phyloP scores from a whole-genome alignment of 169 alveolate genomes.

The Babesia ovis region DNA sequence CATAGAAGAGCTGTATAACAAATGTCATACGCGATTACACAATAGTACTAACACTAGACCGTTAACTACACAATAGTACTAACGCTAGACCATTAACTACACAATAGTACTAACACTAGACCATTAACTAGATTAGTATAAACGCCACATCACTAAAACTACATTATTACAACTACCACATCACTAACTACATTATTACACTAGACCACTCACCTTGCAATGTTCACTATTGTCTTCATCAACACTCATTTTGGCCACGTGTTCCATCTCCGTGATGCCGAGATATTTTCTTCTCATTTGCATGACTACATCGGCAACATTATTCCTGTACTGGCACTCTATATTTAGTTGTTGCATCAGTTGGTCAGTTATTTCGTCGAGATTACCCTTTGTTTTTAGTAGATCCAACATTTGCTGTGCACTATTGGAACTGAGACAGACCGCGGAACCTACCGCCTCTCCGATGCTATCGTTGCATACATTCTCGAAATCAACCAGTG shows the following conservation, averaged over 20 bases:
- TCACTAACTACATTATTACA: too few species aligned
- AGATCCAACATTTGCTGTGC: not conserved
- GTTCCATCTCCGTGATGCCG: not conserved
- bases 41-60: too few species aligned
- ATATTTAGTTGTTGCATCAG: not conserved
- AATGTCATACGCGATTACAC: not conserved
- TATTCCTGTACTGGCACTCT: not conserved
- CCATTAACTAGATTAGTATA: too few species aligned
- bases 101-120: too few species aligned
- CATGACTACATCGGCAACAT: not conserved
- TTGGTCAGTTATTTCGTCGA: constrained; percentile 4
- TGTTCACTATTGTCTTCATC: not conserved
- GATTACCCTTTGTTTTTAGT: not conserved
- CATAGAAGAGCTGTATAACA: constrained; percentile 21
- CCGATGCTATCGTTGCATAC: constrained; percentile 1
- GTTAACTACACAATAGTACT: too few species aligned
- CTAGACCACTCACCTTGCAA: constrained; percentile 14
- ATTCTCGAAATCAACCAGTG: constrained; percentile 10
- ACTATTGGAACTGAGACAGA: not conserved
- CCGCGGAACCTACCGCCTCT: constrained; percentile 1
- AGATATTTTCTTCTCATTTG: constrained; percentile 3
- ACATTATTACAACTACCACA: too few species aligned
- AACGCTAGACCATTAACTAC: too few species aligned
- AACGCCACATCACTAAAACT: too few species aligned
- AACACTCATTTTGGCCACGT: not conserved